phyloP scores from a whole-genome alignment of 2,329 filamentous ascomycete species.

The Penicillium hesseltinei region DNA sequence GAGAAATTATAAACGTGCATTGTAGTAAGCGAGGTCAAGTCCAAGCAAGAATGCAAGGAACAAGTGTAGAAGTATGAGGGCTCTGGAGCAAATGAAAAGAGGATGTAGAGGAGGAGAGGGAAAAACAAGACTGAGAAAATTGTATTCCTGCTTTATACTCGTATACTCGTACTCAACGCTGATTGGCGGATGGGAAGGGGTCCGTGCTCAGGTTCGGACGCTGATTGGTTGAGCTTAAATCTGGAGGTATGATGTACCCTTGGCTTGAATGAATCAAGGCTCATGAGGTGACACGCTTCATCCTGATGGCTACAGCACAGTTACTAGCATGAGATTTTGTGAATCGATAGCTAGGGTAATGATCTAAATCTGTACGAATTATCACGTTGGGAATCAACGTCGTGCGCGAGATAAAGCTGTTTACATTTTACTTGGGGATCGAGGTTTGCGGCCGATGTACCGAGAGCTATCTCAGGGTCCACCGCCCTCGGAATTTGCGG shows the following conservation, averaged over 20 bases:
- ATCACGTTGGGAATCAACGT: neutral
- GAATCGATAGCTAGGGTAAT: fast-evolving
- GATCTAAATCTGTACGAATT: neutral
- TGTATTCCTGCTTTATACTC: neutral
- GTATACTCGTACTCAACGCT: neutral
- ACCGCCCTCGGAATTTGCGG: neutral
- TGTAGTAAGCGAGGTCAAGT: neutral
- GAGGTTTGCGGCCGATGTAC: neutral
- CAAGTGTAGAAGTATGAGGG: neutral
- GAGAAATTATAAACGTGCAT: neutral
- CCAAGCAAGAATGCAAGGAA: neutral
- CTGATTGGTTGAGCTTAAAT: neutral
- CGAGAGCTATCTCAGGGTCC: neutral
- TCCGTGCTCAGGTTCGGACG: neutral
- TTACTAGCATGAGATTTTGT: fast-evolving
- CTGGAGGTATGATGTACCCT: neutral
- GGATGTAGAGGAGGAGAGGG: too few relatives aligned
- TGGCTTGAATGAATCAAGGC: fast-evolving
- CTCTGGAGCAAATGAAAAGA: neutral
- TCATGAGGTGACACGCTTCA: neutral
- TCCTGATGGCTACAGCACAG: neutral
- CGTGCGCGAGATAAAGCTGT: neutral
- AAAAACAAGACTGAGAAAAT: neutral
- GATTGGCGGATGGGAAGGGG: neutral
- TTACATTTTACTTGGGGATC: neutral